Conservation (phyloP, 495 filamentous ascomycete genomes). For the Bathelium albidoporum region DNA sequence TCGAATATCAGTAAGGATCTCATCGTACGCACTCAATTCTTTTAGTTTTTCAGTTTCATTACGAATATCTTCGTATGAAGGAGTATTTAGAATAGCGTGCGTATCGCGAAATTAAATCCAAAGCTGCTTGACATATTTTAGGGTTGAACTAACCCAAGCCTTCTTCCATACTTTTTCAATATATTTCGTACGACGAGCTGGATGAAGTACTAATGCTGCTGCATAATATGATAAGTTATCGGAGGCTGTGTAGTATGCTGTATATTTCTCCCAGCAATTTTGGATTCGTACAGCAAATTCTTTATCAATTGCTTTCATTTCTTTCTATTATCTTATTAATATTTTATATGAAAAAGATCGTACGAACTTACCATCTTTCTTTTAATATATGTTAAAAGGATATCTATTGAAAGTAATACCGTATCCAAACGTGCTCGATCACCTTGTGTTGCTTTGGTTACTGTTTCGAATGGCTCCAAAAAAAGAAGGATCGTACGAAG, state of each 20-base stretch:
- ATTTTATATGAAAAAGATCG: background rate
- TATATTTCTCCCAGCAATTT: background rate
- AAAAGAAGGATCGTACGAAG: background rate
- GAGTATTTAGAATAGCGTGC: background rate
- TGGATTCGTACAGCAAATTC: background rate
- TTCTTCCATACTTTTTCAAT: background rate
- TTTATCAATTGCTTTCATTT: background rate
- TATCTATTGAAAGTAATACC: background rate
- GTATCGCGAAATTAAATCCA: background rate
- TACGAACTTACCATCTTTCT: background rate
- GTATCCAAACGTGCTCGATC: background rate
- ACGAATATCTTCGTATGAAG: background rate
- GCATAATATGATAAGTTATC: constrained; percentile 1
- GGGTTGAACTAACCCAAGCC: background rate
- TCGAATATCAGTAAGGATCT: background rate
- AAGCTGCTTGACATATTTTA: background rate
- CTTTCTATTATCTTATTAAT: background rate
- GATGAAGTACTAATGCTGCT: constrained; percentile 6
- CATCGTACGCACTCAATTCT: background rate
- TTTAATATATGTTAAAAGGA: background rate
- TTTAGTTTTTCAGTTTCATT: background rate
- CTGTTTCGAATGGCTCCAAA: background rate
- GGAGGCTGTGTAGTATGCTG: background rate
- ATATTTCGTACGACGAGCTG: background rate
- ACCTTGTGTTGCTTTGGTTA: background rate